Evolutionary conservation across 345 rosid genomes (phyloP), one percentile per base, ranked within the genome.

Genomic region (Eucalyptus pauciflora): DNA sequence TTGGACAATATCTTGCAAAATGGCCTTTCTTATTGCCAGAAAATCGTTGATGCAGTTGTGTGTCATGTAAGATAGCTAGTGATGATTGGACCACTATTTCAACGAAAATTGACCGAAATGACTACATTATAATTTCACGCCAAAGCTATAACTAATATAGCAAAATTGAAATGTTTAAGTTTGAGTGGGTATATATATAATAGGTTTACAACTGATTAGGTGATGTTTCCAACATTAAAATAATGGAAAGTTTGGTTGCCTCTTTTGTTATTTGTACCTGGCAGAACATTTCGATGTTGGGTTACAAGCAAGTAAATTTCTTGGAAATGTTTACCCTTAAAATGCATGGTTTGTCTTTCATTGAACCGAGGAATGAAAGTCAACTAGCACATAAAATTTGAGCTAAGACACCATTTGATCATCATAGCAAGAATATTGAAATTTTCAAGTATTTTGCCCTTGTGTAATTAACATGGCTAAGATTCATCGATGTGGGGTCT

Each of bases 91-190:
- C 27, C 5, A 27, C 16, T 13, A 25, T 13, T 60, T n/a, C 1
- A 27, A 7, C 0, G 3, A 6, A 60, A 60, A 27, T 56, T 60
- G 31, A 60, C 0, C 1, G 0, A 5, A 60, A 60, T 27, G 31
- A 27, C 15, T 60, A 58, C 3, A 58, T 58, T 22, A 10, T 10
- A 60, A 60, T 60, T 60, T 27, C 2, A 0, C 4, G 2, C 8
- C 7, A 60, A 69, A 17, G 17, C 0, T 31, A 8, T 10, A 20
- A 2, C 18, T 15, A 17, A 33, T 17, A n/a, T 67, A 6, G 10
- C 10, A 67, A 8, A 64, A 33, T 33, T 33, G 13, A 16, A 60
- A 13, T 27, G 7, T 60, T 60, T 27, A 27, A 6, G 7, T 27
- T 27, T 27, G 31, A 60, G n/a, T 60, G 5, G 8, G 2, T 0